Evolutionary conservation across 1,139 yeast genomes (phyloP), one percentile per base, ranked within the genome.

Genomic region (Hyphopichia fennica): DNA sequence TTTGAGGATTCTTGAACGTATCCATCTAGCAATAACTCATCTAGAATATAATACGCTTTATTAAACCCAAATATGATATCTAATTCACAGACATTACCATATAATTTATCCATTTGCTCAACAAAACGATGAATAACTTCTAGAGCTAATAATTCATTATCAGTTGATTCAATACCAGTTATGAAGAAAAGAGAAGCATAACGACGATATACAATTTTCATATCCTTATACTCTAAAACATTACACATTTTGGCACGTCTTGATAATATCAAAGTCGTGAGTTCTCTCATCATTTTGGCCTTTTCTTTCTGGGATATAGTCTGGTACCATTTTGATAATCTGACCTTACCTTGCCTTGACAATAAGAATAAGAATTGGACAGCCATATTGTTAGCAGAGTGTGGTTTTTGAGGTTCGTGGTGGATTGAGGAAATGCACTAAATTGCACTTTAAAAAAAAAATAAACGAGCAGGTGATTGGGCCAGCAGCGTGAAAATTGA

Each of bases 201-300:
- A 48, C 99, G 76, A 52, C 96, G 77, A 62, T 93, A 93, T 4
- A 91, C 88, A 11, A 93, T 81, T 63, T 91, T 93, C 47, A 87
- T 81, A 58, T 89, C 96, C 51, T 83, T 84, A 61, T 90, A 89
- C 62, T 93, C 99, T 43, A 95, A 72, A 42, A 93, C 93, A 63
- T 93, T 95, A 65, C 99, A 91, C 98, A 93, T 91, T 64, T 88
- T 90, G 27, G 96, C 87, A 47, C 96, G 79, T 50, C 99, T 77
- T 20, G 90, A 77, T 38, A 95, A 78, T 25, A 93, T 88, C 39
- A 88, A 67, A 3, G 96, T 90, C 16, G 96, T 85, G 45, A 93
- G 77, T 54, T 95, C 98, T 53, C 90, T 79, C 46, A 87, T 84
- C 43, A 89, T 83, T 63, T 86, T 85, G 43, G 85, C 72, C 69